Base-by-base conservation (phyloP, 2,329 filamentous ascomycete genomes). In the Fusarium graminum region DNA sequence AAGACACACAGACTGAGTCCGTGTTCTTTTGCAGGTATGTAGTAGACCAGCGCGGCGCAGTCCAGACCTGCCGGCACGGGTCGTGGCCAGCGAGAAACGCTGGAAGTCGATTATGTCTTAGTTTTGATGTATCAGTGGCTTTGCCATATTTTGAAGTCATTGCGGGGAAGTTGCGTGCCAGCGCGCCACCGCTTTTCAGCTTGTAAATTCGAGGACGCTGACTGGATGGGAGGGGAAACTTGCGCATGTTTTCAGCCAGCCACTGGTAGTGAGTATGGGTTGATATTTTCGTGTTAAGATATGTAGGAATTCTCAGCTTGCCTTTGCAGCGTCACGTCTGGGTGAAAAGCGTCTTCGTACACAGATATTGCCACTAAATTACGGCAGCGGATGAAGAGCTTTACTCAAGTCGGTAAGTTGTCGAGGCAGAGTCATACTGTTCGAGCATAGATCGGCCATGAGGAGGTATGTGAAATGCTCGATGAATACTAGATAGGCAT, bases 41-140 rank as follows among this genome's bases (percentile, higher is more conserved):
- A 17, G 34, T 10, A 32, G 8, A 13, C 10, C 28, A 36, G 16
- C 10, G 11, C 2, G 6, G 39, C 12, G 16, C 16, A 16, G 11
- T 26, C 40, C 30, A 22, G 54, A 40, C 6, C 45, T 17, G 1
- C 7, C 40, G 40, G 54, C 14, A 60, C 54, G 45, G 54, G 22
- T 45, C 40, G 54, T 22, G 1, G 1, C 45, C 38, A 56, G 17
- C 36, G 6, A 40, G 2, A 30, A 14, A 9, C 7, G n/a, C 9
- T 19, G 13, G 7, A 38, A n/a, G 1, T 4, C 6, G 6, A 32
- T 40, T 6, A 1, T 3, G 12, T 17, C 25, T 30, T 28, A 28
- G 28, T 51, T 10, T 19, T 30, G 12, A 30, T 10, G 19, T 4
- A 3, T 17, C 10, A 22, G 25, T 45, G 34, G 16, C 40, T 30